Evolutionary conservation across 768 basidiomycete genomes (phyloP), one percentile per base, ranked within the genome.

Genomic region (Tylopilus sp.): DNA sequence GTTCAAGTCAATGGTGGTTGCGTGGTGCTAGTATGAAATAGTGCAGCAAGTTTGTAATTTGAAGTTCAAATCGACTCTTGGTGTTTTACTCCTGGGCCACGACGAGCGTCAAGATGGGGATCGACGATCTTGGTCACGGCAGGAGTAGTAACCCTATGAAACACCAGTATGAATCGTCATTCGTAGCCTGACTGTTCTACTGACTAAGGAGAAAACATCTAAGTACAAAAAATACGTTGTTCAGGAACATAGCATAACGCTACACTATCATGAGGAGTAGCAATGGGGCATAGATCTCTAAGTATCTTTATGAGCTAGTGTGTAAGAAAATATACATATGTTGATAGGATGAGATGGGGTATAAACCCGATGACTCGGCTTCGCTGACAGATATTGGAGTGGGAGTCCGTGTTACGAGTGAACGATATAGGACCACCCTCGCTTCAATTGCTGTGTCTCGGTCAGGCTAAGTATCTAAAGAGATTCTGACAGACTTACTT

Each of bases 361-460:
- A 44, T 57, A 42, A 40, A 17, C 10, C 36, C 20, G 3, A 26
- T 12, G 17, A 28, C 30, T 28, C 21, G 39, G 42, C 7, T 21
- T 23, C 15, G 11, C 21, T 26, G 17, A 23, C 21, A 36, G 11
- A 31, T 44, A 26, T 9, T 31, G 12, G 41, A 23, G 28, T 5
- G 20, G 8, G 31, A 2, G 3, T 28, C 22, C 28, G 18, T 7
- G 11, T 56, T 40, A 53, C 23, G 22, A 40, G 13, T 41, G 39
- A 28, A 42, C 17, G 10, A 57, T 39, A 40, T 53, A 40, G 36
- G 63, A 58, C 85, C 86, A 88, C 12, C 74, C 72, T 54, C 74
- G 76, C 69, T 87, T 90, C 30, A 89, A 67, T 88, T 88, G 86
- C 86, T 88, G 56, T 46, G 35, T 21, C 28, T 33, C 18, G 8